Base-by-base conservation (phyloP, 129 eudicot genomes). In the Pseudognaphalium luteoalbum region DNA sequence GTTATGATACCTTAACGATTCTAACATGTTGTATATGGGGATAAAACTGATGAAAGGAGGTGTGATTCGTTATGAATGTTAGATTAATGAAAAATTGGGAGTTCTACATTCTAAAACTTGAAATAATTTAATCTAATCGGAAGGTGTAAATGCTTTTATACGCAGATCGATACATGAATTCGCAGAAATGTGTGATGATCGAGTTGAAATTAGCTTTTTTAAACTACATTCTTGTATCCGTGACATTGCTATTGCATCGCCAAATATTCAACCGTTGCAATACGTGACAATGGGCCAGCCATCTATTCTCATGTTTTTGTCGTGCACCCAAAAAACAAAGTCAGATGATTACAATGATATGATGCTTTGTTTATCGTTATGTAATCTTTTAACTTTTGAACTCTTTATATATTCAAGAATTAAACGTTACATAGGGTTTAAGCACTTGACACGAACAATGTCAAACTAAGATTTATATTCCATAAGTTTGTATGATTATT, bases 291-390 rank as follows among this genome's bases (percentile, higher is more conserved):
- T 60, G 17, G 66, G 28, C 34, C 4, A 32, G 16, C 34, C 35
- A 61, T 61, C n/a, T 4, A 5, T 21, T 61, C 35, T 21, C 66
- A 9, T 61, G 66, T 61, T 61, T 61, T 61, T 47, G 66, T 61
- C 66, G 29, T 61, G 66, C 66, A 25, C 16, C 32, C 17, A 21
- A 10, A 25, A 61, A 25, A 61, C 66, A 61, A 3, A 10, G 6
- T 30, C 14, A 25, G 66, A 25, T 15, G 14, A 61, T 61, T 25
- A 61, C 17, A 61, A 60, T 21, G 66, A 60, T 60, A 60, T 21
- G 66, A 60, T 60, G 33, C 16, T 3, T 7, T 9, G 32, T 59
- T 59, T 59, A 59, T 59, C 65, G 17, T 59, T 22, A 9, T 60
- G 5, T 14, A 9, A 25, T 2, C 12, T 58, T 58, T 20, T 25